phyloP scores from a whole-genome alignment of 805 yeast species.

The Zygosaccharomyces kombuchaensis region DNA sequence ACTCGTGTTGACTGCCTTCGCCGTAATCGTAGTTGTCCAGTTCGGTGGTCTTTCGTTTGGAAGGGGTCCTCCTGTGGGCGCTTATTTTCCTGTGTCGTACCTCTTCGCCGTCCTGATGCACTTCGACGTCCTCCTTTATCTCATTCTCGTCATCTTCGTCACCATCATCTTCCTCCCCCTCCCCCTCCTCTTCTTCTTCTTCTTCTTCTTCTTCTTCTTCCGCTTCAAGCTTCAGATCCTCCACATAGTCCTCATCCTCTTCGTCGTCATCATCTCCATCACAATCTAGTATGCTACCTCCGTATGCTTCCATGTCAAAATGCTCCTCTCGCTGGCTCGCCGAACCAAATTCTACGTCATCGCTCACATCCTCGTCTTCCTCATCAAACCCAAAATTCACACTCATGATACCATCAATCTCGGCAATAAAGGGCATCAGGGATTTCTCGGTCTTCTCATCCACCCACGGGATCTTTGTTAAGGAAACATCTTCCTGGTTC shows the following conservation, averaged over 20 bases:
- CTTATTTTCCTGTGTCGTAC: conserved; percentile 1
- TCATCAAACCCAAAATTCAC: conserved; percentile 33
- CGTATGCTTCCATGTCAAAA: conserved; percentile 21
- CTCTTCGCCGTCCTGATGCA: conserved; percentile 6
- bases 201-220: conserved; percentile 8
- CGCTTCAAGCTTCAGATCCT: conserved; percentile 6
- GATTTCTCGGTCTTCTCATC: conserved; percentile 17
- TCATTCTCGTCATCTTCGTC: conserved; percentile 8
- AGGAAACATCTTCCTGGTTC: conserved; percentile 28
- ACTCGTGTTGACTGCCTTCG: conserved; percentile 8
- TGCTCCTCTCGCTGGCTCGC: conserved; percentile 12
- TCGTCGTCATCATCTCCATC: conserved; percentile 15
- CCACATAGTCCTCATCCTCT: conserved; percentile 16
- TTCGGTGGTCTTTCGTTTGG: conserved; percentile 30
- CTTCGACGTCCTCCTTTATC: not conserved
- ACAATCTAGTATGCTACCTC: conserved; percentile 16
- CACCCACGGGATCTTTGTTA: conserved; percentile 30
- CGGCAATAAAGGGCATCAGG: conserved; percentile 25
- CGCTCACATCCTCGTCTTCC: conserved; percentile 28
- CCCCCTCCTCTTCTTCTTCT: conserved; percentile 6
- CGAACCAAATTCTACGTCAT: conserved; percentile 11
- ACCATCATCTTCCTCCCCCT: not conserved
- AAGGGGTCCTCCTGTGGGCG: conserved; percentile 11
- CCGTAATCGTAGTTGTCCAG: conserved; percentile 28
- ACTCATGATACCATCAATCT: conserved; percentile 32